These are phyloP conservation scores for Chloranthus sessilifolius DNA, from an alignment of 164 flowering plant genomes.

Conservation along the genomic window DNA sequence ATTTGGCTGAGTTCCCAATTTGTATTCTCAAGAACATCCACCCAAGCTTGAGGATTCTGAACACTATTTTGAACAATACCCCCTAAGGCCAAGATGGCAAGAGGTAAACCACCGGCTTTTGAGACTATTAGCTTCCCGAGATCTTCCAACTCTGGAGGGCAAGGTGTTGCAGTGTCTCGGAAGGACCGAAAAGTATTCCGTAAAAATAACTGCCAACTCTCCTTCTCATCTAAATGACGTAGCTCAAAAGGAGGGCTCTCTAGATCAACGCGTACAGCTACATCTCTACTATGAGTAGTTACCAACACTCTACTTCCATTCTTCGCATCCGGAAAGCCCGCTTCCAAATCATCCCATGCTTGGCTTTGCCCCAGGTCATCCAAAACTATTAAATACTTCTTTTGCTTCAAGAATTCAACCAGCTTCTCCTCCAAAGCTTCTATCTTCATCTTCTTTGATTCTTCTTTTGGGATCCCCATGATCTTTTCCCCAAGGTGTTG, in stretches of 20 bases:
- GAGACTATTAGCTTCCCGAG: background rate
- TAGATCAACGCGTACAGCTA: background rate
- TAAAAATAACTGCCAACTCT: conserved; percentile 2
- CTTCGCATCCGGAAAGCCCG: background rate
- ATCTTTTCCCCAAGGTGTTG: no score
- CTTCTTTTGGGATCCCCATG: background rate
- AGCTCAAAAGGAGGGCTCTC: background rate
- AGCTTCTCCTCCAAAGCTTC: background rate
- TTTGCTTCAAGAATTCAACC: background rate
- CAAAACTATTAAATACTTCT: conserved; percentile 7
- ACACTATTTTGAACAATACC: no score
- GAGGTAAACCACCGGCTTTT: conserved; percentile 16
- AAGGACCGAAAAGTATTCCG: background rate
- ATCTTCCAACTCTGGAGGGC: background rate
- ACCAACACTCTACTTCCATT: conserved; percentile 8
- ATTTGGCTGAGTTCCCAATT: background rate
- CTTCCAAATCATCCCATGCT: conserved; percentile 1
- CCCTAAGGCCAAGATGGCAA: conserved; percentile 11
- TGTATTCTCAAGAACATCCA: background rate
- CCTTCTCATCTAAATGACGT: background rate
- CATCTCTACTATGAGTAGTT: conserved; percentile 2
- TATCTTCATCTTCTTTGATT: background rate
- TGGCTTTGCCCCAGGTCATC: conserved; percentile 6
- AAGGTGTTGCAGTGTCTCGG: background rate
- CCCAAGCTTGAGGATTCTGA: conserved; percentile 1